Percentiles rank a stretch among this genome's conserved stretches.
Evolutionary conservation across 148 eudicot genomes (phyloP).

Genomic region (Heliamphora exappendiculata): DNA sequence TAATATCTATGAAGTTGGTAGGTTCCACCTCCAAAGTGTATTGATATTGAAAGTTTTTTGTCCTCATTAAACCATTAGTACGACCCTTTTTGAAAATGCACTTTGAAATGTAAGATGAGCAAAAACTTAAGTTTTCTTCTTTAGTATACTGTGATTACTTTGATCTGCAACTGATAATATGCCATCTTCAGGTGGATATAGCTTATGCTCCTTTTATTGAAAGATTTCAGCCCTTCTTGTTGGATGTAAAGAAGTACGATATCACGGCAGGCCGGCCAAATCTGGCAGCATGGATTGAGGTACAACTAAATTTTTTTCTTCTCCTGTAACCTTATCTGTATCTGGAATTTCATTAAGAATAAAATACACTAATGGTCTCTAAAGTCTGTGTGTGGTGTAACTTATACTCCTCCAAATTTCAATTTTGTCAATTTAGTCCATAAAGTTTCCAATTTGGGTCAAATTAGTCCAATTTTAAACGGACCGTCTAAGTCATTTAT

Average conservation of each 20-base stretch:
- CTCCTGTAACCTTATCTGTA: not conserved
- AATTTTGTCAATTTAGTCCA: too few relatives aligned
- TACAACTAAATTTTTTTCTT: constrained; percentile 17
- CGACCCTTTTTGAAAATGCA: too few relatives aligned
- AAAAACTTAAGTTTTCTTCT: not conserved
- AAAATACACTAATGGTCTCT: too few relatives aligned
- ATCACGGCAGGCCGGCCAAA: constrained; percentile 50
- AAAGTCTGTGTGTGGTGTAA: too few relatives aligned
- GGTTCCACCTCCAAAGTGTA: too few relatives aligned
- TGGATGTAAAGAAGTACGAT: constrained; percentile 58
- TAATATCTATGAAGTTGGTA: too few relatives aligned
- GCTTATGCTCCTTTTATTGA: constrained; percentile 79
- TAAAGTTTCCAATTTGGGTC: too few relatives aligned
- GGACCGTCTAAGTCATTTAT: too few relatives aligned
- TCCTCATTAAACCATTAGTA: too few relatives aligned
- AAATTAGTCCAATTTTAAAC: too few relatives aligned
- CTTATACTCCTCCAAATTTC: too few relatives aligned
- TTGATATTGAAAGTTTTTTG: too few relatives aligned
- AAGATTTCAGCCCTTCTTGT: constrained; percentile 54
- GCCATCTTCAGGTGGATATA: constrained; percentile 31
- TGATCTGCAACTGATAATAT: not conserved
- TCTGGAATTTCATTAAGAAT: not conserved
- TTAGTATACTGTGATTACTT: not conserved
- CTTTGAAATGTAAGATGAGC: not conserved
- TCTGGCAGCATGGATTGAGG: constrained; percentile 66